Evolutionary conservation across 345 rosid species (phyloP).

Genomic region (Populus euphratica): DNA sequence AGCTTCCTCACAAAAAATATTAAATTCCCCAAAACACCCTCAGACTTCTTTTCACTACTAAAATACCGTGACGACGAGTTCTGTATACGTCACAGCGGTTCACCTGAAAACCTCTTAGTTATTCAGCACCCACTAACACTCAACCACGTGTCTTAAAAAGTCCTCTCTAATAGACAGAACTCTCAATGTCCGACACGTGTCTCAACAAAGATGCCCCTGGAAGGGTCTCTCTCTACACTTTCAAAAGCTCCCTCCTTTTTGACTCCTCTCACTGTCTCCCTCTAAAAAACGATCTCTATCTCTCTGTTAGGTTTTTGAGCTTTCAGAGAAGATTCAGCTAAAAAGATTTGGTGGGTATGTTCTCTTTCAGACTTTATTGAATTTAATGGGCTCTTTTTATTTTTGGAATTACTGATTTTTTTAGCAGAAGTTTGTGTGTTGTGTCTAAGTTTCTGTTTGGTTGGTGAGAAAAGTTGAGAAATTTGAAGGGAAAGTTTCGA

Average conservation of each 20-base stretch:
- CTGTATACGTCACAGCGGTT: conserved; percentile 15
- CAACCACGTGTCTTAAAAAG: conserved; percentile 13
- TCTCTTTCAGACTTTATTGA: background rate
- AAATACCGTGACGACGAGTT: background rate
- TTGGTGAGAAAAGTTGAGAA: background rate
- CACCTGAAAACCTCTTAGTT: conserved; percentile 9
- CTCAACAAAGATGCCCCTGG: conserved; percentile 6
- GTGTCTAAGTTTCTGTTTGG: conserved; percentile 4
- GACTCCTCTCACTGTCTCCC: conserved; percentile 1
- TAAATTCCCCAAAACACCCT: background rate
- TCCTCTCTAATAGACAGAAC: conserved; percentile 13
- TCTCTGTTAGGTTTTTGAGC: conserved; percentile 15
- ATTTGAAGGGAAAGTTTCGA: background rate
- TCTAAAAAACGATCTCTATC: background rate
- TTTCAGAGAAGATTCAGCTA: conserved; percentile 8
- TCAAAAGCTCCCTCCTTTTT: conserved; percentile 26
- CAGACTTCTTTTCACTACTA: background rate
- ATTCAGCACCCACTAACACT: conserved; percentile 8
- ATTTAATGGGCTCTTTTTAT: background rate
- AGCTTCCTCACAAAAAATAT: no score
- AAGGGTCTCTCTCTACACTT: conserved; percentile 7
- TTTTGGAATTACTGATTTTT: background rate
- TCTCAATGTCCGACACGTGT: conserved; percentile 18
- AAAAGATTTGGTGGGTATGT: background rate
- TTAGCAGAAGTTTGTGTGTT: background rate